These are phyloP conservation scores for Leishmania guyanensis DNA, from an alignment of 208 protist species.

Conservation along the genomic window DNA sequence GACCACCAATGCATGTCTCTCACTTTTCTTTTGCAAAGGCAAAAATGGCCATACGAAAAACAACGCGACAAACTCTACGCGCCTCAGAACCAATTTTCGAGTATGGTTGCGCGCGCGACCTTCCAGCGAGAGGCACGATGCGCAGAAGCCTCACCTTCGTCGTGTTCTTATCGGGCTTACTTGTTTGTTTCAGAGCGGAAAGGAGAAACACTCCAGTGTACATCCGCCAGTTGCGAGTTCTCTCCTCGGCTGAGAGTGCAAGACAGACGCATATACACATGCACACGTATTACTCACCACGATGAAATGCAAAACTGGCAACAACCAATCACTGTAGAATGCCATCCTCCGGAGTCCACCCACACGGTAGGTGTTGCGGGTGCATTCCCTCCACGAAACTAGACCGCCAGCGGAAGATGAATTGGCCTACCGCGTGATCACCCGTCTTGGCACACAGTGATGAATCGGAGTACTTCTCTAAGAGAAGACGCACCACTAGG, in stretches of 20 bases:
- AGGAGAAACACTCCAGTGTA: neutral
- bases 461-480: constrained; percentile 44
- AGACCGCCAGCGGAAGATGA: constrained; percentile 64
- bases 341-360: constrained; percentile 60
- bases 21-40: neutral
- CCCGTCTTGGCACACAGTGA: constrained; percentile 14
- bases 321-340: constrained; percentile 30
- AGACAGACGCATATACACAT: neutral
- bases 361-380: constrained; percentile 47
- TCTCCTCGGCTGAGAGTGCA: neutral
- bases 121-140: neutral
- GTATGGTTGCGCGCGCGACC: neutral
- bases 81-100: neutral
- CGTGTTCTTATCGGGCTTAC: neutral
- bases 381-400: constrained; percentile 44
- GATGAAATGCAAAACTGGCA: neutral
- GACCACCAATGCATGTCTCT: neutral
- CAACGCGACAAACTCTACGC: neutral
- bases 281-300: neutral
- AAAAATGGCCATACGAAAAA: too few species aligned
- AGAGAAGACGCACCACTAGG: constrained; percentile 41
- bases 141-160: neutral
- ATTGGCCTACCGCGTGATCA: constrained; percentile 60
- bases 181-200: neutral
- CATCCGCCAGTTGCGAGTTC: neutral